A percentile compares a stretch with the other conserved stretches of the same genome.
phyloP scores from a whole-genome alignment of 495 filamentous ascomycete species.

The Talaromyces trachyspermus region DNA sequence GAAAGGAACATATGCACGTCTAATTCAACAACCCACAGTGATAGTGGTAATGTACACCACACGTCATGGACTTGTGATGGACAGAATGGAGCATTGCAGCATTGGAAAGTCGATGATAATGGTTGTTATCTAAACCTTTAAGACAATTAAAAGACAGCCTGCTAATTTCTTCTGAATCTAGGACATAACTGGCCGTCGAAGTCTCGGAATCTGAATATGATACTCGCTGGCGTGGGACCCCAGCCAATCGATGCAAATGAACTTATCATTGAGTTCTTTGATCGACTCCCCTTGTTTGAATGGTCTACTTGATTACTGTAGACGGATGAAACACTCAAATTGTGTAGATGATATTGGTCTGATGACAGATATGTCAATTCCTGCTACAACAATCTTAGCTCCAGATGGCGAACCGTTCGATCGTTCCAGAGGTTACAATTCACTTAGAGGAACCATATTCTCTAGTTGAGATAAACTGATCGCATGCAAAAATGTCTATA shows the following conservation, averaged over 20 bases:
- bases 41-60: slow-evolving; percentile 4
- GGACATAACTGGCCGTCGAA: slow-evolving; percentile 8
- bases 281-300: background rate
- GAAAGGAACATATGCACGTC: slow-evolving; percentile 23
- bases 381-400: too few relatives aligned
- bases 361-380: too few relatives aligned
- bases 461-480: too few relatives aligned
- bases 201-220: slow-evolving; percentile 5
- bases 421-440: too few relatives aligned
- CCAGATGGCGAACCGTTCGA: too few relatives aligned
- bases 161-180: background rate
- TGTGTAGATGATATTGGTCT: too few relatives aligned
- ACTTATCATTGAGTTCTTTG: slow-evolving; percentile 4
- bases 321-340: too few relatives aligned
- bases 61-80: slow-evolving; percentile 30
- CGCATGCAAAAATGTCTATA: too few relatives aligned
- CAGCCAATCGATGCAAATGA: slow-evolving; percentile 8
- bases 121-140: slow-evolving; percentile 1
- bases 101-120: slow-evolving; percentile 39
- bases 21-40: background rate
- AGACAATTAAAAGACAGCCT: too few relatives aligned
- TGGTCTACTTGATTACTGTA: too few relatives aligned
- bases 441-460: too few relatives aligned
- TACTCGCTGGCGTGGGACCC: slow-evolving; percentile 4
- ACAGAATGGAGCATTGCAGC: slow-evolving; percentile 31